A percentile compares a stretch with the other conserved stretches of the same genome.
These are phyloP conservation scores for Sugiyamaella sp. DNA, from an alignment of 1,139 yeast genomes.

Conservation along the genomic window DNA sequence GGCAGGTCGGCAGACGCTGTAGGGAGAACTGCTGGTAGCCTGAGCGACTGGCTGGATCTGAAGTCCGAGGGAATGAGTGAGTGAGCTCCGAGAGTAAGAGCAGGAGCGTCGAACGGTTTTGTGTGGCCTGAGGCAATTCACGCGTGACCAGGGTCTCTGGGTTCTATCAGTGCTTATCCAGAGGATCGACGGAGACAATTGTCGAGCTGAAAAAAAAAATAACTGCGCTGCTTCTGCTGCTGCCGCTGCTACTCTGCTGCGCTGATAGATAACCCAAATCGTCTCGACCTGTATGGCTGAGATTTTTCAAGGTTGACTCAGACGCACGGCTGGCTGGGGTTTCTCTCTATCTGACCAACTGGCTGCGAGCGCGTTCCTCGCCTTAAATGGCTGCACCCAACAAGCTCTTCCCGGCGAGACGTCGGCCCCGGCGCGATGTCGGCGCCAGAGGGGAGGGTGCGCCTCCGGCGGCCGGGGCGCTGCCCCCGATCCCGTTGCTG, in stretches of 20 bases:
- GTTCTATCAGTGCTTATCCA: too few species aligned
- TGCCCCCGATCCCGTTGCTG: background rate
- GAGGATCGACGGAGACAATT: background rate
- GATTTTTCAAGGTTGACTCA: constrained; percentile 17
- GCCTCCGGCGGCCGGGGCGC: constrained; percentile 3
- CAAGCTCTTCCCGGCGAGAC: background rate
- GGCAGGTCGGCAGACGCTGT: too few species aligned
- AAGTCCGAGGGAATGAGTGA: too few species aligned
- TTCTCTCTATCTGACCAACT: background rate
- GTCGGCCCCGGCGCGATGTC: constrained; percentile 6
- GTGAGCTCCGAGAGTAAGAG: too few species aligned
- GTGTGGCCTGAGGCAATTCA: too few species aligned
- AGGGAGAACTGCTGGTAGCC: too few species aligned
- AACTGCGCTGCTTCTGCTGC: background rate
- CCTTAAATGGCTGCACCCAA: constrained; percentile 6
- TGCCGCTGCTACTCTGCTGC: too few species aligned
- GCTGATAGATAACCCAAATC: constrained; percentile 2
- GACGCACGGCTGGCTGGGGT: constrained; percentile 5
- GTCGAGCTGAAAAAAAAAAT: background rate
- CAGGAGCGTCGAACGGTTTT: too few species aligned
- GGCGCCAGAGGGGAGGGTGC: background rate
- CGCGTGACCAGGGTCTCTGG: too few species aligned
- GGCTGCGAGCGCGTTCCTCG: background rate
- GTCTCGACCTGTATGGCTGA: background rate
- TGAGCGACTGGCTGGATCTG: too few species aligned